phyloP scores from a whole-genome alignment of 331 rosid species.

The Quercus tomentella region DNA sequence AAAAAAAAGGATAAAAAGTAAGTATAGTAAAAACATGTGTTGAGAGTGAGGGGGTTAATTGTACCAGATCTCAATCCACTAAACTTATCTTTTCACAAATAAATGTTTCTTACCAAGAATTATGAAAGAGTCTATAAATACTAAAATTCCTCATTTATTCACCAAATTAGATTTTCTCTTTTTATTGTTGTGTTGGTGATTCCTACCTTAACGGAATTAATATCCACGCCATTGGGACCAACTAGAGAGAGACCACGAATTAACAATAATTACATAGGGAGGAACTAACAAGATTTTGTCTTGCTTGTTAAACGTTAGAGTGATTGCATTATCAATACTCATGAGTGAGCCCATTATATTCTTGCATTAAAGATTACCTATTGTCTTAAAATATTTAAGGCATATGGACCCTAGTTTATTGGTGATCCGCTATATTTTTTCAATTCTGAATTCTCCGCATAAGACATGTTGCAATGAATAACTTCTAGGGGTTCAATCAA shows the following conservation, averaged over 20 bases:
- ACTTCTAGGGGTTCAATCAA: background rate
- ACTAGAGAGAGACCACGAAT: background rate
- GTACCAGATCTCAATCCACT: too few species aligned
- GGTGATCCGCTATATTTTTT: background rate
- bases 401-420: background rate
- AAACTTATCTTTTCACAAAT: too few species aligned
- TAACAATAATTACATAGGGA: background rate
- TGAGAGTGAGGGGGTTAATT: too few species aligned
- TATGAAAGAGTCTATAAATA: too few species aligned
- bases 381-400: background rate
- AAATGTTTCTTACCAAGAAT: too few species aligned
- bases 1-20: too few species aligned
- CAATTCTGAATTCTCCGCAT: background rate
- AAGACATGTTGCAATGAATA: background rate
- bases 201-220: too few species aligned
- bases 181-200: too few species aligned
- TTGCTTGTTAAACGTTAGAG: background rate
- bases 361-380: background rate
- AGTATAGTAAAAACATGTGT: too few species aligned
- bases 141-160: too few species aligned
- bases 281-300: background rate
- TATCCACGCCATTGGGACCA: too few species aligned
- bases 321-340: background rate
- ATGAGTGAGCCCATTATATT: background rate
- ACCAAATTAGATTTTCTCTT: too few species aligned